phyloP scores from a whole-genome alignment of 75 land plant genomes.

The Selaginella tamariscina region DNA sequence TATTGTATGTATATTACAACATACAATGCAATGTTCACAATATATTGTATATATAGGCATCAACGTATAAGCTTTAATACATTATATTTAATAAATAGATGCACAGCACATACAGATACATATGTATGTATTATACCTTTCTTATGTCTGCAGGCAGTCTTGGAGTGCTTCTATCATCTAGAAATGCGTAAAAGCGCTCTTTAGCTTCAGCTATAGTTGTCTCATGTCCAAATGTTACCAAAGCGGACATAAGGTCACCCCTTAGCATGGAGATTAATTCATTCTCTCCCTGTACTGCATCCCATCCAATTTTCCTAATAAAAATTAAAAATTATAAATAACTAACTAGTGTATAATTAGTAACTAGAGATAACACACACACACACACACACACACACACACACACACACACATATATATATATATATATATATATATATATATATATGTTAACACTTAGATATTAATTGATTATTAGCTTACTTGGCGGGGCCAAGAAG shows the following conservation, averaged over 20 bases:
- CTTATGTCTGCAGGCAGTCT: slow-evolving; percentile 80
- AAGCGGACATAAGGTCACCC: slow-evolving; percentile 67
- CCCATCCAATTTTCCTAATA: slow-evolving; percentile 86
- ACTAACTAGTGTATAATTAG: no score
- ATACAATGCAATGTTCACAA: background rate
- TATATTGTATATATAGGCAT: background rate
- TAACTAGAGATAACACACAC: no score
- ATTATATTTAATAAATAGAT: no score
- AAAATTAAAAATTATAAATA: no score
- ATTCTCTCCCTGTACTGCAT: slow-evolving; percentile 45
- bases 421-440: no score
- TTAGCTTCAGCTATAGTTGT: slow-evolving; percentile 47
- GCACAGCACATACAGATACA: background rate
- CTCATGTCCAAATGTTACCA: slow-evolving; percentile 61
- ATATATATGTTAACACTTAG: no score
- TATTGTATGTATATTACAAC: no score
- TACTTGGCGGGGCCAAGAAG: background rate
- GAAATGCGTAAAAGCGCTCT: slow-evolving; percentile 58
- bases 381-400: no score
- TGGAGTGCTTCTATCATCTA: slow-evolving; percentile 62
- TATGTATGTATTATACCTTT: slow-evolving; percentile 37
- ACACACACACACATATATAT: no score
- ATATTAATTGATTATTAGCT: no score
- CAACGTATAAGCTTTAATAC: background rate
- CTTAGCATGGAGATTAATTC: slow-evolving; percentile 82